Conservation (phyloP, 2,329 filamentous ascomycete species). For the Colletotrichum higginsianum region DNA sequence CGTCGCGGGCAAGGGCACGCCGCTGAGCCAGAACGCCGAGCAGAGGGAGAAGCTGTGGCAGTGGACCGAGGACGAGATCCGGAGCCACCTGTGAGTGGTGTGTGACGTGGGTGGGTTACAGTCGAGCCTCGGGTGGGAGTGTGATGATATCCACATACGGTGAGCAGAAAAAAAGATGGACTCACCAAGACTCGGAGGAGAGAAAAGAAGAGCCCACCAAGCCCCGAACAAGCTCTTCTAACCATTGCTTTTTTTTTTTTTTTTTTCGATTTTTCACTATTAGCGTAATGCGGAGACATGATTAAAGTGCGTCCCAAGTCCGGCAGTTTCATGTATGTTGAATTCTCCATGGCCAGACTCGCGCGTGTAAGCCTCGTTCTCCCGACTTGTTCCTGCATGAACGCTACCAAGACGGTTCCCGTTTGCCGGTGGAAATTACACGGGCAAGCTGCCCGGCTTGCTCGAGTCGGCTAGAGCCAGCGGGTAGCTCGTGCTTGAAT, state of each 20-base stretch:
- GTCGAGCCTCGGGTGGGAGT: neutral
- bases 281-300: slow-evolving; percentile 25
- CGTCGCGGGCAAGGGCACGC: slow-evolving; percentile 44
- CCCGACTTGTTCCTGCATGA: slow-evolving; percentile 8
- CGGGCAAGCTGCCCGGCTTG: neutral
- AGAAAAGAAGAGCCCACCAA: neutral
- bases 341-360: slow-evolving; percentile 2
- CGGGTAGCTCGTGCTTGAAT: slow-evolving; percentile 1
- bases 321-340: slow-evolving; percentile 31
- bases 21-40: slow-evolving; percentile 45
- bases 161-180: neutral
- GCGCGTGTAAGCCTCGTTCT: neutral
- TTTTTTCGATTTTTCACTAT: neutral
- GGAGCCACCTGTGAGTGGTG: slow-evolving; percentile 25
- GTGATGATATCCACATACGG: slow-evolving; percentile 13
- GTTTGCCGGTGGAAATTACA: slow-evolving; percentile 30
- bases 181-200: neutral
- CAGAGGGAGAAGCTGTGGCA: slow-evolving; percentile 52
- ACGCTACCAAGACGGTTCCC: slow-evolving; percentile 25
- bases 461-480: slow-evolving; percentile 11
- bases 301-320: slow-evolving; percentile 5
- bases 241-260: slow-evolving; percentile 1
- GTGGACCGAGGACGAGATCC: slow-evolving; percentile 54
- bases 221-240: neutral
- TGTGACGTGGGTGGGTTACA: neutral